These are phyloP conservation scores for Yamadazyma friedrichii DNA, from an alignment of 1,139 yeast species.

Conservation along the genomic window DNA sequence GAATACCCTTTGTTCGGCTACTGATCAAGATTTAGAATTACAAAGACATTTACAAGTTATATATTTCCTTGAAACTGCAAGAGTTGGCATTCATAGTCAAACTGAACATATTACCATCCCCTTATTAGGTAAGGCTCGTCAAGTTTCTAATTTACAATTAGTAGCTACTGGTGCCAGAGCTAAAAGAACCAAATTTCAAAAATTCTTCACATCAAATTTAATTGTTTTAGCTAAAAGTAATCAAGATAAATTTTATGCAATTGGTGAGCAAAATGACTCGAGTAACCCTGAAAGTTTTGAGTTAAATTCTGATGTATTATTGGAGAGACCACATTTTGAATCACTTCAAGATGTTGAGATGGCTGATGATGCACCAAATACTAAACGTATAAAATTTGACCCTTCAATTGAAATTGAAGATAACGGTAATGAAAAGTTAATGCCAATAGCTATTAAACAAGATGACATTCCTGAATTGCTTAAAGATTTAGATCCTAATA, in stretches of 20 bases:
- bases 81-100: slow-evolving; percentile 57
- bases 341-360: slow-evolving; percentile 51
- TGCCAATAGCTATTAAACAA: slow-evolving; percentile 61
- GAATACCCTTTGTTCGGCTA: slow-evolving; percentile 28
- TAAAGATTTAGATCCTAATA: slow-evolving; percentile 67
- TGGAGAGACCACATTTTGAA: slow-evolving; percentile 73
- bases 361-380: slow-evolving; percentile 23
- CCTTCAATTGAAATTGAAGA: slow-evolving; percentile 20
- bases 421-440: slow-evolving; percentile 31
- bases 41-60: slow-evolving; percentile 41
- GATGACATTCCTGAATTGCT: slow-evolving; percentile 64
- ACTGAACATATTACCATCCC: slow-evolving; percentile 58
- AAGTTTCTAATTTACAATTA: slow-evolving; percentile 58
- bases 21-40: slow-evolving; percentile 21
- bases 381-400: slow-evolving; percentile 47
- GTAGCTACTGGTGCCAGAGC: slow-evolving; percentile 87
- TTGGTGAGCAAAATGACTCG: slow-evolving; percentile 13
- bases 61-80: slow-evolving; percentile 67
- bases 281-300: slow-evolving; percentile 52
- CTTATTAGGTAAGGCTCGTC: slow-evolving; percentile 51
- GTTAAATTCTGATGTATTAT: slow-evolving; percentile 73
- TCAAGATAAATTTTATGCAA: slow-evolving; percentile 18
- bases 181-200: slow-evolving; percentile 82
- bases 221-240: slow-evolving; percentile 72
- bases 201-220: slow-evolving; percentile 65